Evolutionary conservation across 441 rosid genomes (phyloP), one percentile per base, ranked within the genome.

Genomic region (Rhodomyrtus psidioides): DNA sequence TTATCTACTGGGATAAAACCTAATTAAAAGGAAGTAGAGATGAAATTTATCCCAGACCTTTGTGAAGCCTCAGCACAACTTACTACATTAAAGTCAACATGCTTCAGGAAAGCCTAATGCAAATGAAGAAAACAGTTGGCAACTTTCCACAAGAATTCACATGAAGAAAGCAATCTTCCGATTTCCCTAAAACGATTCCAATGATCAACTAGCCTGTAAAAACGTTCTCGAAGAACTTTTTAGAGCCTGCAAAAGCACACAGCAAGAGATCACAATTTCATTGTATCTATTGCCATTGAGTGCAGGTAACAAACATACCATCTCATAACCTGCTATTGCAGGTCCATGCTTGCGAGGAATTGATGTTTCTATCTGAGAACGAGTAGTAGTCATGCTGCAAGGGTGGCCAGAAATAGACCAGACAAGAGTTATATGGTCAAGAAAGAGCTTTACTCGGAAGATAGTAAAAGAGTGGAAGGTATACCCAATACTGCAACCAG

Each of bases 321-420:
- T 87, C 86, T 97, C 98, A 91, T 97, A 97, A 89, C 99, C 99
- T 86, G 99, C 99, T 90, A 97, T 92, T 7, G 99, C 99, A 90
- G 99, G 99, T 62, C 99, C 99, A 91, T 94, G 98, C 90, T 96
- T 97, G 90, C 98, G 95, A 90, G 99, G 99, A 89, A 97, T 97
- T 46, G 97, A 93, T 87, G 96, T 94, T 90, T 97, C 99, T 90
- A 96, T 93, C 76, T 93, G 92, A 82, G 97, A 90, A 84, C 99
- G 94, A 85, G 95, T 92, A 87, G 91, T 95, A 74, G 99, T 97
- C 89, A 96, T 86, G 90, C 99, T 97, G 93, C 88, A 84, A 74
- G 51, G 27, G 51, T 3, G 51, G 51, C 49, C 27, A 82, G 23
- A 87, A 55, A 85, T 83, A 44, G 86, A 49, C 62, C 70, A 39